Evolutionary conservation across 768 basidiomycete species (phyloP).

Genomic region (Agaricus sinodeliciosus): DNA sequence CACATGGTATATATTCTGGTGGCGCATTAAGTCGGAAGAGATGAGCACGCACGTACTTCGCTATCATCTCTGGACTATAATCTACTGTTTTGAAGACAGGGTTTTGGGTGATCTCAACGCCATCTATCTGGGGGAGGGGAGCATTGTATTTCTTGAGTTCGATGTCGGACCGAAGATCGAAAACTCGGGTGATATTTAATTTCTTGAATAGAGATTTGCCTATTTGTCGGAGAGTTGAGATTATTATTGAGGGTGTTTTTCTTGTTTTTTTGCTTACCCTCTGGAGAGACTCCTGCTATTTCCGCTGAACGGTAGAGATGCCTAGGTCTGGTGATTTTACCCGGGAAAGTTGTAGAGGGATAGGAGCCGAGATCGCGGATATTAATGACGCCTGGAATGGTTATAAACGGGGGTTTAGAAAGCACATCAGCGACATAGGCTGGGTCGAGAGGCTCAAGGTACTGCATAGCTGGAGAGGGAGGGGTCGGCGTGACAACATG

Average conservation of each 20-base stretch:
- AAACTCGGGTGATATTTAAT: conserved; percentile 62
- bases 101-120: conserved; percentile 49
- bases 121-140: conserved; percentile 58
- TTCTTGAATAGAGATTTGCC: conserved; percentile 51
- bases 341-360: conserved; percentile 37
- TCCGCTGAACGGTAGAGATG: conserved; percentile 68
- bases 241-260: background rate
- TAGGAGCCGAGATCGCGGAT: conserved; percentile 67
- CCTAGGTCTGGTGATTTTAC: conserved; percentile 48
- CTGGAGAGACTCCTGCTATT: conserved; percentile 59
- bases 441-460: conserved; percentile 62
- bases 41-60: conserved; percentile 59
- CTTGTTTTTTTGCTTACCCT: conserved; percentile 37
- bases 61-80: conserved; percentile 80
- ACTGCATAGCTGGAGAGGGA: conserved; percentile 28
- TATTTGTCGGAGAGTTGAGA: conserved; percentile 17
- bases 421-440: conserved; percentile 55
- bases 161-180: conserved; percentile 74
- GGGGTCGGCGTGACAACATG: background rate
- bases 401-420: conserved; percentile 64
- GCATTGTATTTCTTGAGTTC: conserved; percentile 71
- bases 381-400: conserved; percentile 69
- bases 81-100: conserved; percentile 72
- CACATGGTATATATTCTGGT: conserved; percentile 16
- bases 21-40: conserved; percentile 12